Evolutionary conservation across 495 filamentous ascomycete species (phyloP), one percentile per base, ranked within the genome.

Genomic region (Aspergillus haitiensis): DNA sequence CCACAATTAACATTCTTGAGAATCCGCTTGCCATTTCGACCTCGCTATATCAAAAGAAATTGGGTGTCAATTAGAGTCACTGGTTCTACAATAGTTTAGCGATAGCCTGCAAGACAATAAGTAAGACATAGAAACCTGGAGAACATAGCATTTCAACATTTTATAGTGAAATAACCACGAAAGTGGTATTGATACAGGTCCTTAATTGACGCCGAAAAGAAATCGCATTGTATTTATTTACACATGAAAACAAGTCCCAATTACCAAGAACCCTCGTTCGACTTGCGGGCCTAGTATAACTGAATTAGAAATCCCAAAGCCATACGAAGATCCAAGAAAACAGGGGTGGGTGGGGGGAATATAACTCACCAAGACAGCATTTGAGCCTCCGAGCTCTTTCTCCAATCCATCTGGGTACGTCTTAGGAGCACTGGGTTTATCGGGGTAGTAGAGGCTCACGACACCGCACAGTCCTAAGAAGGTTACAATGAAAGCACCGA

Each of bases 351-450:
- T 12, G 12, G 55, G 45, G 18, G n/a, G 34, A 44, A 15, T 16
- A 47, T 47, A 7, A 71, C 80, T 60, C 64, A 81, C 80, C 59
- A 64, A 64, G 44, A 75, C 7, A 59, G 79, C 77, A 62, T 73
- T 70, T 18, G 79, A 70, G 18, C 94, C 94, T 50, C 94, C 95
- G 51, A 99, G 77, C 65, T 97, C 95, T 61, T 82, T 81, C 72
- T 93, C 86, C 58, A 99, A 72, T 31, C 95, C 95, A 58, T 82
- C 89, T 57, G 88, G 86, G 67, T 89, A 99, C 60, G 88, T 88
- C 56, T 88, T 85, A 4, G 90, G 90, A 63, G 79, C 86, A 47
- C 86, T 84, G 32, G 84, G 85, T 79, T 84, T 89, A 75, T 98
- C 94, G n/a, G 94, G 91, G 66, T 97, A 97, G 66, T 80, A 76